Base-by-base conservation (phyloP, 1,284 basidiomycete genomes). In the Cryptococcus wingfieldii region DNA sequence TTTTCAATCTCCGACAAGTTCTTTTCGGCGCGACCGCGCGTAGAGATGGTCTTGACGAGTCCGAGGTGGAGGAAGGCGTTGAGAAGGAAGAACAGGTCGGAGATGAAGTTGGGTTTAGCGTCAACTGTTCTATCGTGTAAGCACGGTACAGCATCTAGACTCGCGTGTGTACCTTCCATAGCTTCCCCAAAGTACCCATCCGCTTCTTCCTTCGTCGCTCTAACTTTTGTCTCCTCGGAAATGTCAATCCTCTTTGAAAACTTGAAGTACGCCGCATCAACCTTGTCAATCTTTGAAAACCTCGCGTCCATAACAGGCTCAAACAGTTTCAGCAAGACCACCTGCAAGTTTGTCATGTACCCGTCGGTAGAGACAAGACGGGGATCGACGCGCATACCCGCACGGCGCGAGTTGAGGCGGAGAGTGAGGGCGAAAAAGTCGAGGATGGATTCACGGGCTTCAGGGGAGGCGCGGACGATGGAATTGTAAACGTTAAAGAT, bases 231-330 rank as follows among this genome's bases (percentile, higher is more conserved):
- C 72, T 95, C 90, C 4, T 97, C 92, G 25, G 78, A 82, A 7
- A 94, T 77, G 62, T 89, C 81, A 41, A 97, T 82, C 9, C 90
- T 82, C 16, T 79, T 75, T 3, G 87, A 87, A 56, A 82, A 82
- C 14, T 84, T 84, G 65, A 86, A 92, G 75, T 88, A 98, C 19
- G 86, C 78, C 4, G 86, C 80, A 69, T 98, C 94, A 54, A 98
- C 90, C 53, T 90, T 88, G 72, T 98, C 90, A 66, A 96, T 86
- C 89, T 98, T 98, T 51, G 86, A 85, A 68, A 87, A 95, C 54
- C 83, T 84, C 0, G 89, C 85, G 73, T 98, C 95, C 83, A 98
- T 92, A 71, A 98, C 97, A 0, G 96, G 96, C 64, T 93, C 90
- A n/a, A 92, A 88, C 65, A 99, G 90, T 19, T 86, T 84, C 43